A percentile compares a stretch with the other conserved stretches of the same genome.
These are phyloP conservation scores for Cytospora piceae DNA, from an alignment of 2,329 filamentous ascomycete species.

Conservation along the genomic window DNA sequence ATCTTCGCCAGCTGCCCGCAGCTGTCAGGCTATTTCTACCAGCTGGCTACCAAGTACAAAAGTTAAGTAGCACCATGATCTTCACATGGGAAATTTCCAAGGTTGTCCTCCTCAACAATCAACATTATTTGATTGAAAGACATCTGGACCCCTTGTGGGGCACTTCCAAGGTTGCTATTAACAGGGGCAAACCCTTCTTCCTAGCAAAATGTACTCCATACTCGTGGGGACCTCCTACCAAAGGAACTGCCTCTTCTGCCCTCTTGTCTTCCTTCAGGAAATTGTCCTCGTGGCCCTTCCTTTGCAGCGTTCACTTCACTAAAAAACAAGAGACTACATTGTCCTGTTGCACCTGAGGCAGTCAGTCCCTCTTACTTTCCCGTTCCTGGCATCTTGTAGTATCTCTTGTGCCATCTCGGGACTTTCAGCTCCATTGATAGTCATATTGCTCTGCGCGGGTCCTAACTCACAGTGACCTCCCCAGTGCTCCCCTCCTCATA, in stretches of 20 bases:
- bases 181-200: slow-evolving; percentile 13
- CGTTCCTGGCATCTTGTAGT: neutral
- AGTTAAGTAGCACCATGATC: neutral
- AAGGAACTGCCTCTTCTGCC: slow-evolving; percentile 1
- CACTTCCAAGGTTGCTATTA: neutral
- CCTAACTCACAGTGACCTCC: neutral
- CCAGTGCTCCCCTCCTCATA: neutral
- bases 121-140: neutral
- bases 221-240: neutral
- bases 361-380: neutral
- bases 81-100: slow-evolving; percentile 13
- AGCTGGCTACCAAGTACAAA: neutral
- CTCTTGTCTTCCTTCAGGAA: slow-evolving; percentile 16
- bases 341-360: neutral
- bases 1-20: neutral
- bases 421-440: neutral
- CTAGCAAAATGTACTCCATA: slow-evolving; percentile 1
- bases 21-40: neutral
- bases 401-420: neutral
- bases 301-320: neutral
- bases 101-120: neutral
- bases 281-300: slow-evolving; percentile 19
- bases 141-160: slow-evolving; percentile 17
- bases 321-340: neutral
- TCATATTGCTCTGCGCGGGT: neutral